Percentiles rank a stretch among this genome's conserved stretches.
Conservation (phyloP, 495 filamentous ascomycete species). For the Platismatia glauca region DNA sequence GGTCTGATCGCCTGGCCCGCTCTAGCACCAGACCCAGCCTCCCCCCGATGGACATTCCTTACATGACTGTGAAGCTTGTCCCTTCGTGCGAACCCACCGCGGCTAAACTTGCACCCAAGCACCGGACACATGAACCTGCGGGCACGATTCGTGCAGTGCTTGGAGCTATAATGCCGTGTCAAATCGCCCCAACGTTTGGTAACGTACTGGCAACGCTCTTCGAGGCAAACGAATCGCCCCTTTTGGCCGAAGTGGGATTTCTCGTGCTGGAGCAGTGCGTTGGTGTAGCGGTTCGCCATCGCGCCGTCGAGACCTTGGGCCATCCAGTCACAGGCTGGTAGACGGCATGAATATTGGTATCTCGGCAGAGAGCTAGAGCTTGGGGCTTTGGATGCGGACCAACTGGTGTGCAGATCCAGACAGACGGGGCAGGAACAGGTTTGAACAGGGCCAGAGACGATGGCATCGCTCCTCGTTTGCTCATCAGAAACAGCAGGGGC, state of each 20-base stretch:
- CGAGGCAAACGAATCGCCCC: not conserved
- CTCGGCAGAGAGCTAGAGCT: not conserved
- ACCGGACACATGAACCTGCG: not conserved
- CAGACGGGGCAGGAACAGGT: not conserved
- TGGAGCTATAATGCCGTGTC: not conserved
- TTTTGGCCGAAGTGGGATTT: not conserved
- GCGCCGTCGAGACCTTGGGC: not conserved
- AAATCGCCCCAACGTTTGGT: not conserved
- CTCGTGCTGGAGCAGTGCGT: not conserved
- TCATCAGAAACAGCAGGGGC: not conserved
- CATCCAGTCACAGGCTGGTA: not conserved
- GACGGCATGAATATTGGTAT: not conserved
- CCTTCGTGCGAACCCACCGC: not conserved
- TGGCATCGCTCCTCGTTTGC: not conserved
- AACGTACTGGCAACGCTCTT: not conserved
- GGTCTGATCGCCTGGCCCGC: not conserved
- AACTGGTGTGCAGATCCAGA: not conserved
- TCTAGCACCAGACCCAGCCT: not conserved
- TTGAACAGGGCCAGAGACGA: not conserved
- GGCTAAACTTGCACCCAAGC: not conserved
- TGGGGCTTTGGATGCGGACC: not conserved
- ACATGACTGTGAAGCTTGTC: not conserved
- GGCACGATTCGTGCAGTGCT: not conserved
- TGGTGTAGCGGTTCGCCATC: not conserved
- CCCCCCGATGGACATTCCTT: not conserved